These are phyloP conservation scores for Mycena sp. DNA, from an alignment of 1,284 basidiomycete genomes.

Conservation along the genomic window DNA sequence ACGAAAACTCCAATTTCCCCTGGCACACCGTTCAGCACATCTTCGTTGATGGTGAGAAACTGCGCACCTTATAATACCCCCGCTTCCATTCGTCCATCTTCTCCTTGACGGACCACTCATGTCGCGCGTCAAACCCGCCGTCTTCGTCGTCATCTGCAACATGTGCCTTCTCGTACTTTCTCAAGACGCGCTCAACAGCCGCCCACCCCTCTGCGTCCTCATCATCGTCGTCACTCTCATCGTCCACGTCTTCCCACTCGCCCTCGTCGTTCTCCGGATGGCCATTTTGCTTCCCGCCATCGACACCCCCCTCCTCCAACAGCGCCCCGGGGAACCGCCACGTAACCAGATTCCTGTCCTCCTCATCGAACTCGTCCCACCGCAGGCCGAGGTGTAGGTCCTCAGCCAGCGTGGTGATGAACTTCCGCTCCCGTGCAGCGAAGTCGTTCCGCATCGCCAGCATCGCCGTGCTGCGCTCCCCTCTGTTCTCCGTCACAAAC, in stretches of 20 bases:
- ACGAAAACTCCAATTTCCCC: conserved; percentile 88
- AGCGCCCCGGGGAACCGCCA: conserved; percentile 62
- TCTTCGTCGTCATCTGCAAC: conserved; percentile 74
- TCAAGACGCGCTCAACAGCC: conserved; percentile 86
- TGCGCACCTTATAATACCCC: conserved; percentile 84
- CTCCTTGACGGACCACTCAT: conserved; percentile 78
- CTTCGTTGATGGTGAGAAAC: not conserved
- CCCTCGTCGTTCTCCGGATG: conserved; percentile 36
- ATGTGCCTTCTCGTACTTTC: conserved; percentile 89
- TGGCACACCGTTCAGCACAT: conserved; percentile 38
- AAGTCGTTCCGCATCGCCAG: conserved; percentile 82
- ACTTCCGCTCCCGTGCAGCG: conserved; percentile 79
- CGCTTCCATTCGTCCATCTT: conserved; percentile 96
- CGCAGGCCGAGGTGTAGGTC: conserved; percentile 79
- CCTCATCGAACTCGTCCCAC: conserved; percentile 92
- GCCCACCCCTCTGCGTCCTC: conserved; percentile 67
- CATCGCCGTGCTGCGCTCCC: conserved; percentile 49
- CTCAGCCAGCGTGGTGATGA: conserved; percentile 78
- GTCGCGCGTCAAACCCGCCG: conserved; percentile 79
- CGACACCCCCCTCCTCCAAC: conserved; percentile 28
- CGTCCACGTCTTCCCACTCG: conserved; percentile 51
- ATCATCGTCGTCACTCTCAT: conserved; percentile 58
- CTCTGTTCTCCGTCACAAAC: conserved; percentile 72
- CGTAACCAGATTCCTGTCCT: conserved; percentile 80
- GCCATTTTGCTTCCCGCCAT: conserved; percentile 38